Evolutionary conservation across 106 monocot species (phyloP).

Genomic region (Platanthera zijinensis): DNA sequence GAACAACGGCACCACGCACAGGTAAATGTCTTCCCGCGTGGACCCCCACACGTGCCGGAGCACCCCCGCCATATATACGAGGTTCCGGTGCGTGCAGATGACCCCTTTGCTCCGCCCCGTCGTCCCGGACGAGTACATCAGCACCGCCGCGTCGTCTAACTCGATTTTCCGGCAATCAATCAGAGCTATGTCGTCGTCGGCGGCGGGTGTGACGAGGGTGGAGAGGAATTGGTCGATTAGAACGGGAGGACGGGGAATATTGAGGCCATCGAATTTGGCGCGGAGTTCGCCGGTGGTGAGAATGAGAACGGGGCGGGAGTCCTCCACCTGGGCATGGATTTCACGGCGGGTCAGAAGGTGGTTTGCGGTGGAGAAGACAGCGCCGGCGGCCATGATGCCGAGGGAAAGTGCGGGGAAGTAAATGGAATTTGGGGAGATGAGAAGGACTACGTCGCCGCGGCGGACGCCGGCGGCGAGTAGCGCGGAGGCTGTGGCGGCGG

Average conservation of each 20-base stretch:
- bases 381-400: constrained; percentile 51
- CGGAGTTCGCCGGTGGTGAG: constrained; percentile 38
- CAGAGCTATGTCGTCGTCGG: neutral
- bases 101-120: constrained; percentile 78
- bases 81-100: constrained; percentile 39
- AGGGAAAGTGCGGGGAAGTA: constrained; percentile 52
- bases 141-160: constrained; percentile 27
- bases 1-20: constrained; percentile 57
- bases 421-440: constrained; percentile 44
- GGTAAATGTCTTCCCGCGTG: constrained; percentile 24
- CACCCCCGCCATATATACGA: constrained; percentile 34
- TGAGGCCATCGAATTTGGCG: constrained; percentile 17
- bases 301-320: constrained; percentile 39
- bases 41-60: constrained; percentile 29
- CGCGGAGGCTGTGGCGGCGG: constrained; percentile 17
- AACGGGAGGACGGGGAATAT: constrained; percentile 12
- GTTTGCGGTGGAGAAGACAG: constrained; percentile 57
- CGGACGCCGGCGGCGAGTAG: constrained; percentile 18
- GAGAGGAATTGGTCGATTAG: constrained; percentile 31
- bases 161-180: neutral
- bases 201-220: neutral
- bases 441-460: constrained; percentile 39
- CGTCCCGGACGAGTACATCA: constrained; percentile 87
- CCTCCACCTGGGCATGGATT: constrained; percentile 34
- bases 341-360: constrained; percentile 51